phyloP scores from a whole-genome alignment of 176 grass and related monocot genomes.

The Chloris gayana region DNA sequence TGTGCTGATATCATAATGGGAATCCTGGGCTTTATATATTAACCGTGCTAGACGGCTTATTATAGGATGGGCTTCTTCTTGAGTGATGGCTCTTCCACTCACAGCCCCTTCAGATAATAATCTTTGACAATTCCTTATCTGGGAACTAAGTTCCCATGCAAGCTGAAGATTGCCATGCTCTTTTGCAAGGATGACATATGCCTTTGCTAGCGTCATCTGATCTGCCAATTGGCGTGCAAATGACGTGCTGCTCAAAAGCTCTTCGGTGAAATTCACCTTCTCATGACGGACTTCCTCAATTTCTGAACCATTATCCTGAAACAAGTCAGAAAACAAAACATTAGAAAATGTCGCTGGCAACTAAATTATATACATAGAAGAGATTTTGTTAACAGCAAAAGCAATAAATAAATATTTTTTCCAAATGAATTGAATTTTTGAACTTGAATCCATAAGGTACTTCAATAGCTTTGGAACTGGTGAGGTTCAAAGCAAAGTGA shows the following conservation, averaged over 20 bases:
- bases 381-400: constrained; percentile 11
- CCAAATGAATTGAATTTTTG: not conserved
- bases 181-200: constrained; percentile 91
- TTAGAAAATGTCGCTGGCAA: constrained; percentile 32
- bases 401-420: constrained; percentile 32
- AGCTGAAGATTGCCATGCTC: constrained; percentile 89
- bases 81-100: constrained; percentile 70
- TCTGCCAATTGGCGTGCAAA: constrained; percentile 87
- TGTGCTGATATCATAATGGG: constrained; percentile 96
- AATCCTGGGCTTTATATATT: constrained; percentile 96
- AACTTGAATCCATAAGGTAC: not conserved
- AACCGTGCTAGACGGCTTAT: constrained; percentile 74
- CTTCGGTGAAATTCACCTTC: constrained; percentile 87
- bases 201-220: constrained; percentile 98
- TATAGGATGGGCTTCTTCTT: constrained; percentile 78
- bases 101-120: constrained; percentile 88
- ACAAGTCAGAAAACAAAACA: constrained; percentile 34
- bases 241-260: constrained; percentile 92
- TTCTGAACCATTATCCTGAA: constrained; percentile 64
- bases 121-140: constrained; percentile 86
- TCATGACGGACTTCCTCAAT: constrained; percentile 45
- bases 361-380: constrained; percentile 14
- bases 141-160: constrained; percentile 94
- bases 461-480: too few species aligned
- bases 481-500: not conserved